phyloP scores from a whole-genome alignment of 306 rosid genomes.

The Oemleria cerasiformis region DNA sequence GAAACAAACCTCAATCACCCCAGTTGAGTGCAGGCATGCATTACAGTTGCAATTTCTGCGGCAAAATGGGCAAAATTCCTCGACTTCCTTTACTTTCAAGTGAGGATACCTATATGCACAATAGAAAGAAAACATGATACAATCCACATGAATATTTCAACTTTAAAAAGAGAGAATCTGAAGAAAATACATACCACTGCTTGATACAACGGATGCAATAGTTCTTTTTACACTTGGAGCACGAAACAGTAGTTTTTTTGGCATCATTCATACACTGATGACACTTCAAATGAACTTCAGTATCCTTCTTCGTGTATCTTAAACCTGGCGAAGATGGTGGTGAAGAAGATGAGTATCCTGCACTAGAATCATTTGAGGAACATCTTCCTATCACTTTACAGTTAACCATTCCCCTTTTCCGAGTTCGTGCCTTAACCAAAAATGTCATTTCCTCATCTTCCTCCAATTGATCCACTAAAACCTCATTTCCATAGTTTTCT shows the following conservation, averaged over 20 bases:
- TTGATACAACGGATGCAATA: slow-evolving; percentile 63
- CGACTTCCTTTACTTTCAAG: slow-evolving; percentile 48
- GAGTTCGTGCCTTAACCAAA: slow-evolving; percentile 31
- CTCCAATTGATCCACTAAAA: slow-evolving; percentile 13
- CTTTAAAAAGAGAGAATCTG: slow-evolving; percentile 1
- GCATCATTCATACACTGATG: slow-evolving; percentile 73
- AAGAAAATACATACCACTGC: slow-evolving; percentile 49
- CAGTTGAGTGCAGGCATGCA: slow-evolving; percentile 59
- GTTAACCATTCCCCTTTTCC: slow-evolving; percentile 33
- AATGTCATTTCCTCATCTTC: slow-evolving; percentile 26
- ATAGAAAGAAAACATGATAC: slow-evolving; percentile 22
- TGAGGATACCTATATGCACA: slow-evolving; percentile 54
- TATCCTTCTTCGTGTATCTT: slow-evolving; percentile 33
- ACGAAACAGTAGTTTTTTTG: slow-evolving; percentile 40
- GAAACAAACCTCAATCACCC: slow-evolving; percentile 55
- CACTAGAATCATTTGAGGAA: slow-evolving; percentile 19
- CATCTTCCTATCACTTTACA: not conserved
- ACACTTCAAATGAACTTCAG: slow-evolving; percentile 37
- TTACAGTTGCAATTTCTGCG: slow-evolving; percentile 73
- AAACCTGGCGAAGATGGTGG: slow-evolving; percentile 16
- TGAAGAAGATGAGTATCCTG: slow-evolving; percentile 19
- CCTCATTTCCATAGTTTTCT: slow-evolving; percentile 2
- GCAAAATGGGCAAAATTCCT: slow-evolving; percentile 66
- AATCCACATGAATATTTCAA: slow-evolving; percentile 7
- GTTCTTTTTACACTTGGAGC: slow-evolving; percentile 51